Evolutionary conservation across 805 yeast species (phyloP), one percentile per base, ranked within the genome.

Genomic region (Pichia gijzeniarum): DNA sequence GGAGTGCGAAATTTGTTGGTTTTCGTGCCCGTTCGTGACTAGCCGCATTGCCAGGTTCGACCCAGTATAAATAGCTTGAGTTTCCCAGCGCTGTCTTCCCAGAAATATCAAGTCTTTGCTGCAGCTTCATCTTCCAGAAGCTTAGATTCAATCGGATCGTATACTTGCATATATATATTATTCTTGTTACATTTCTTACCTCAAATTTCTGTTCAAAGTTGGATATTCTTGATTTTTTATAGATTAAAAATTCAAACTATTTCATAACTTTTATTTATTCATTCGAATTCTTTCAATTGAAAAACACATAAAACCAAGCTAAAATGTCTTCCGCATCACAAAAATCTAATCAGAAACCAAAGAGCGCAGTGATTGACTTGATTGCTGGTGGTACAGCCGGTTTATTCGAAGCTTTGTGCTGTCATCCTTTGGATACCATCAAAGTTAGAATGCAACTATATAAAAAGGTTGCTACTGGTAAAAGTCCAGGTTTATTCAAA

Each of bases 381-480:
- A 72, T 87, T 40, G 93, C 97, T 30, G 99, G 99, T 57, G 99
- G 99, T 58, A 80, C 91, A 7, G 99, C 99, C 13, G 99, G 99
- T 48, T 72, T 91, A 49, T 87, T 90, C 62, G 99, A 91, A 72
- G 99, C 98, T n/a, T 73, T 93, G 52, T 81, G 91, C 64, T 91
- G 99, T 65, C 99, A 91, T 66, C 98, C 98, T n/a, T 76, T 91
- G 57, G 99, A 91, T 64, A 91, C 99, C 35, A 86, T 91, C 63
- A 91, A 91, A 68, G 99, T 91, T 51, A 80, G 98, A 62, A 91
- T 91, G 98, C 98, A 91, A 67, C 75, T 91, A 57, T 82, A 84
- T 62, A 78, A 79, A 60, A 82, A 81, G 61, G 79, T 83, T n/a
- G 73, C 76, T 40, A 28, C 41, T 12, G 48, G 47, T 7, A 85